Percentiles rank a stretch among this genome's conserved stretches.
Evolutionary conservation across 2,329 filamentous ascomycete species (phyloP).

Genomic region (Furcasterigmium sp.): DNA sequence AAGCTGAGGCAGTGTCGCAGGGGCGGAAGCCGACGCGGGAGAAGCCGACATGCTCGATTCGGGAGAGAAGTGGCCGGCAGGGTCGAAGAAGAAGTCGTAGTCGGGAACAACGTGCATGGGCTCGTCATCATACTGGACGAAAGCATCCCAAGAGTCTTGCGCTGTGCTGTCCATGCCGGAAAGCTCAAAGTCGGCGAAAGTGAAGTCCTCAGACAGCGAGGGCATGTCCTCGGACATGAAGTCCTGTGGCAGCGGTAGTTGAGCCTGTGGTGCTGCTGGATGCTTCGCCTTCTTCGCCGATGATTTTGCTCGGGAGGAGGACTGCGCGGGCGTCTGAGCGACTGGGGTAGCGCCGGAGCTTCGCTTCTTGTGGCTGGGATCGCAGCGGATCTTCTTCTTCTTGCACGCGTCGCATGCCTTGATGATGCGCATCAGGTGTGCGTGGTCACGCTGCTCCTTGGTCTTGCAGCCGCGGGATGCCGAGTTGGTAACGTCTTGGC

Average conservation of each 20-base stretch:
- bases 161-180: slow-evolving; percentile 7
- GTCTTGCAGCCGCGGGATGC: slow-evolving; percentile 60
- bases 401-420: slow-evolving; percentile 61
- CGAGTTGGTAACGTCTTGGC: slow-evolving; percentile 56
- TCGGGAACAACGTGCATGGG: slow-evolving; percentile 24
- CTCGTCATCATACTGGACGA: slow-evolving; percentile 38
- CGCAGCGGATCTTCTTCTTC: slow-evolving; percentile 59
- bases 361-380: slow-evolving; percentile 53
- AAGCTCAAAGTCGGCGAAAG: slow-evolving; percentile 11
- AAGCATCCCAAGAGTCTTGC: slow-evolving; percentile 37
- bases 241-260: slow-evolving; percentile 3
- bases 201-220: slow-evolving; percentile 13
- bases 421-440: slow-evolving; percentile 61
- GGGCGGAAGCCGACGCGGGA: slow-evolving; percentile 19
- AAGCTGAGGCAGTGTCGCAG: background rate
- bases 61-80: slow-evolving; percentile 35
- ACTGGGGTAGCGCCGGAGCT: background rate
- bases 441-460: slow-evolving; percentile 63
- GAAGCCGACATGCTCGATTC: slow-evolving; percentile 23
- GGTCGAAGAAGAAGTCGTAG: slow-evolving; percentile 42
- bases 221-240: slow-evolving; percentile 4
- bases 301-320: slow-evolving; percentile 25
- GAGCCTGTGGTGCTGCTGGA: slow-evolving; percentile 13
- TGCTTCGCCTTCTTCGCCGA: slow-evolving; percentile 36
- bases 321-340: slow-evolving; percentile 20